These are phyloP conservation scores for Physcomitrium patens DNA, from an alignment of 225 moss, liverwort and hornwort species.

Conservation along the genomic window DNA sequence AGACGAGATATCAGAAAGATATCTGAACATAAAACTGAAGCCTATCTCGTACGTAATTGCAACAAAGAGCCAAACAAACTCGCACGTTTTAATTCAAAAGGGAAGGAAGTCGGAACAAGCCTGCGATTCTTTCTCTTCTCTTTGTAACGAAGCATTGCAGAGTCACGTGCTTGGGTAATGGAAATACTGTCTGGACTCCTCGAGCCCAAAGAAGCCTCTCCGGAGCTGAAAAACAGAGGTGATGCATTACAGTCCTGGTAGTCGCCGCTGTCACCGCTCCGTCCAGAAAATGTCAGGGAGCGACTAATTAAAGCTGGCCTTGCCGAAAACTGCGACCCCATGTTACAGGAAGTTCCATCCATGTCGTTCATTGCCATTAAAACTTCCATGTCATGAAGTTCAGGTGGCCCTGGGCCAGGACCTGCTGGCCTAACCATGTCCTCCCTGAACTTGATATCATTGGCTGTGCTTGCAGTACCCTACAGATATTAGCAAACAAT, in stretches of 20 bases:
- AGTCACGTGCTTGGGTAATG: constrained; percentile 60
- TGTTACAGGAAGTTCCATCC: constrained; percentile 32
- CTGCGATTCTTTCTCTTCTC: constrained; percentile 65
- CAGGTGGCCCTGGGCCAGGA: constrained; percentile 38
- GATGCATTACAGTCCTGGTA: constrained; percentile 45
- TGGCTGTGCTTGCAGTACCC: constrained; percentile 26
- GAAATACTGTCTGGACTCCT: constrained; percentile 53
- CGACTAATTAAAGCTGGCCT: constrained; percentile 36
- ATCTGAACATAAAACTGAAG: background rate
- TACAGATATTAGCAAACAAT: constrained; percentile 24
- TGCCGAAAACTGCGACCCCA: constrained; percentile 40
- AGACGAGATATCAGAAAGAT: constrained; percentile 6
- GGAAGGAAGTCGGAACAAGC: constrained; percentile 25
- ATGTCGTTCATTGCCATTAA: constrained; percentile 46
- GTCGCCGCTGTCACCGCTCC: constrained; percentile 49
- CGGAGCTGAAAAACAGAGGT: constrained; percentile 47
- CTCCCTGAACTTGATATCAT: constrained; percentile 33
- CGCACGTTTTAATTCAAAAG: no score
- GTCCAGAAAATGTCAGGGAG: constrained; percentile 45
- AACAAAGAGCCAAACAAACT: no score
- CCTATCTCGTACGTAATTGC: no score
- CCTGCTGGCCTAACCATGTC: constrained; percentile 36
- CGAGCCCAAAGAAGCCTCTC: constrained; percentile 42
- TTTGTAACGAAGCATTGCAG: constrained; percentile 71
- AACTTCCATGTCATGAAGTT: constrained; percentile 39